Conservation (phyloP, 1,139 yeast species). For the Diutina mesorugosa region DNA sequence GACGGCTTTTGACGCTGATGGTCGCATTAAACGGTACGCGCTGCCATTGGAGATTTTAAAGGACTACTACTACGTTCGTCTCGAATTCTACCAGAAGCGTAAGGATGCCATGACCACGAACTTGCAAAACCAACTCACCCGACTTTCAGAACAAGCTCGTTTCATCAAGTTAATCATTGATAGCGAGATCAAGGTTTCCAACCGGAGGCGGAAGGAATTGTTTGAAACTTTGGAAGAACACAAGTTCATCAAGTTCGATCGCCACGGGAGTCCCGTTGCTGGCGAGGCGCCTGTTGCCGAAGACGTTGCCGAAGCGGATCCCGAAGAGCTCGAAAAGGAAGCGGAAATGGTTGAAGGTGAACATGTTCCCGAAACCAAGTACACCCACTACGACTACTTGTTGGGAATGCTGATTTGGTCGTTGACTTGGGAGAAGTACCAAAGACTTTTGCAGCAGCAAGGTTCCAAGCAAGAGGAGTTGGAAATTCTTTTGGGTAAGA, state of each 20-base stretch:
- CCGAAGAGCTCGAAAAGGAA: slow-evolving; percentile 20
- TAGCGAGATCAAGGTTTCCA: slow-evolving; percentile 52
- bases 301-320: slow-evolving; percentile 10
- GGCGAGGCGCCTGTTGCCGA: slow-evolving; percentile 7
- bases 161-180: slow-evolving; percentile 87
- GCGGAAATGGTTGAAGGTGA: slow-evolving; percentile 10
- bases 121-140: slow-evolving; percentile 63
- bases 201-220: slow-evolving; percentile 56
- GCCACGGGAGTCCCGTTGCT: slow-evolving; percentile 37
- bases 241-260: slow-evolving; percentile 68
- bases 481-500: slow-evolving; percentile 46
- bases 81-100: slow-evolving; percentile 84
- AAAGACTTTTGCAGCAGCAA: slow-evolving; percentile 58
- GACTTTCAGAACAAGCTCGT: slow-evolving; percentile 72
- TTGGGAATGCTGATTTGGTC: slow-evolving; percentile 92
- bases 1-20: slow-evolving; percentile 94
- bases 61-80: slow-evolving; percentile 77
- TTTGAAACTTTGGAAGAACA: slow-evolving; percentile 48
- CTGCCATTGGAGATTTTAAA: slow-evolving; percentile 63
- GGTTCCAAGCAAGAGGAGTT: slow-evolving; percentile 66
- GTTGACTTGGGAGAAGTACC: slow-evolving; percentile 80
- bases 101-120: slow-evolving; percentile 67
- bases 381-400: slow-evolving; percentile 59
- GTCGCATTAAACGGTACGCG: slow-evolving; percentile 75
- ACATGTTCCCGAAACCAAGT: slow-evolving; percentile 27